Conservation (phyloP, 1,284 basidiomycete species). For the Porphyrellus sp. region DNA sequence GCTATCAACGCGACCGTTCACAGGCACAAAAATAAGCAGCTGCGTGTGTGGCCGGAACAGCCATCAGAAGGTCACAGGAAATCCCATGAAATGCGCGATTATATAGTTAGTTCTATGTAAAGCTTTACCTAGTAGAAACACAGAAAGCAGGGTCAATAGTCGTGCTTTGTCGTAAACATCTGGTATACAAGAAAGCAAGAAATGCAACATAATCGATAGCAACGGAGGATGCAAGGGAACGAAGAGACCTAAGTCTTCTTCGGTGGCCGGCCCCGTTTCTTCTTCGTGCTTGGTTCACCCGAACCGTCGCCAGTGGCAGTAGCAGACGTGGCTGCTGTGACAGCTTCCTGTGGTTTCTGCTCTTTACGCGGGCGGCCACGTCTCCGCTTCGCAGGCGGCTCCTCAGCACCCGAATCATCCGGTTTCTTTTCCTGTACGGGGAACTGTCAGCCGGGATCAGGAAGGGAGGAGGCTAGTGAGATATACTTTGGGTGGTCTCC, state of each 20-base stretch:
- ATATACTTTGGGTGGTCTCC: conserved; percentile 72
- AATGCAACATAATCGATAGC: conserved; percentile 23
- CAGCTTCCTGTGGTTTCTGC: conserved; percentile 46
- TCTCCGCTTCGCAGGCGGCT: conserved; percentile 55
- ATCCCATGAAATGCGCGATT: conserved; percentile 29
- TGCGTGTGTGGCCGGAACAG: conserved; percentile 17
- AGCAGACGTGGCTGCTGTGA: conserved; percentile 31
- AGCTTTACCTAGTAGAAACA: conserved; percentile 36
- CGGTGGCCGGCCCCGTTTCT: conserved; percentile 69
- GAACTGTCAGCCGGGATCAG: conserved; percentile 28
- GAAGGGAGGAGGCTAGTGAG: conserved; percentile 21
- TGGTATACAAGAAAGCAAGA: conserved; percentile 39
- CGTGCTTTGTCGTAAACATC: conserved; percentile 31
- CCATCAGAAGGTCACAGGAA: conserved; percentile 20
- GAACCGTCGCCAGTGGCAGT: conserved; percentile 41
- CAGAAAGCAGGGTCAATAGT: conserved; percentile 32
- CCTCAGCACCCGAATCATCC: conserved; percentile 46
- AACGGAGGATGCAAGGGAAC: conserved; percentile 5
- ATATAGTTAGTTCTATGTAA: conserved; percentile 39
- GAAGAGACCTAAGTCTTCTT: conserved; percentile 46
- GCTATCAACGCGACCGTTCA: conserved; percentile 26
- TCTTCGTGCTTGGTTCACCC: conserved; percentile 51
- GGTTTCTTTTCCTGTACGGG: conserved; percentile 52
- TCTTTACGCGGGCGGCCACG: conserved; percentile 71
- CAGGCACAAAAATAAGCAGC: conserved; percentile 35